Percentiles rank a stretch among this genome's conserved stretches.
These are phyloP conservation scores for Vigna unguiculata DNA, from an alignment of 306 rosid species.

Conservation along the genomic window DNA sequence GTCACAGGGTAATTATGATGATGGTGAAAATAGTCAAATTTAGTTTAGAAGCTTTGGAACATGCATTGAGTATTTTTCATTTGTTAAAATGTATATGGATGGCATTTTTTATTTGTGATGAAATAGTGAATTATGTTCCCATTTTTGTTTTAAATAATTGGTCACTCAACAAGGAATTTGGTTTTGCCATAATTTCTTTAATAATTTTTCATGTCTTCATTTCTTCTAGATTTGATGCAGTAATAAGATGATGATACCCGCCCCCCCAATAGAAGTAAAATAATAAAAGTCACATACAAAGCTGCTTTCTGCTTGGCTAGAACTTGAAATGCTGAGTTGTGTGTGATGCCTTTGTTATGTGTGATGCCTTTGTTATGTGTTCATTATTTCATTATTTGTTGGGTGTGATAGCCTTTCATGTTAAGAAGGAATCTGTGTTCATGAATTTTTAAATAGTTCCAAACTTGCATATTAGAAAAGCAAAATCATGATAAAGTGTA, in stretches of 20 bases:
- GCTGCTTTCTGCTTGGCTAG: not conserved
- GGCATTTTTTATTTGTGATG: slow-evolving; percentile 3
- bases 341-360: not conserved
- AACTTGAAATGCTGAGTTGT: slow-evolving; percentile 3
- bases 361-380: not conserved
- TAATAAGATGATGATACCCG: no score
- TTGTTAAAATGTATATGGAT: slow-evolving; percentile 28
- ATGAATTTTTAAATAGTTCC: not conserved
- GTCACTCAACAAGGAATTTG: slow-evolving; percentile 4
- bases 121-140: slow-evolving; percentile 6
- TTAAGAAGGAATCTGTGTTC: not conserved
- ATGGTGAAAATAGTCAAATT: slow-evolving; percentile 59
- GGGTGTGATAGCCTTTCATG: slow-evolving; percentile 15
- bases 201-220: not conserved
- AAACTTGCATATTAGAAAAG: not conserved
- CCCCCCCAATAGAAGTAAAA: not conserved
- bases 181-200: slow-evolving; percentile 22
- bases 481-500: slow-evolving; percentile 36
- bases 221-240: slow-evolving; percentile 36
- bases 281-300: not conserved
- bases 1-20: slow-evolving; percentile 46
- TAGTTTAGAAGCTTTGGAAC: slow-evolving; percentile 35
- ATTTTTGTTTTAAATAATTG: slow-evolving; percentile 27
- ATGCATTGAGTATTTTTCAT: not conserved
- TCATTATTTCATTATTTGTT: slow-evolving; percentile 21